phyloP scores from a whole-genome alignment of 116 monocot species.

The Thalassia testudinum region DNA sequence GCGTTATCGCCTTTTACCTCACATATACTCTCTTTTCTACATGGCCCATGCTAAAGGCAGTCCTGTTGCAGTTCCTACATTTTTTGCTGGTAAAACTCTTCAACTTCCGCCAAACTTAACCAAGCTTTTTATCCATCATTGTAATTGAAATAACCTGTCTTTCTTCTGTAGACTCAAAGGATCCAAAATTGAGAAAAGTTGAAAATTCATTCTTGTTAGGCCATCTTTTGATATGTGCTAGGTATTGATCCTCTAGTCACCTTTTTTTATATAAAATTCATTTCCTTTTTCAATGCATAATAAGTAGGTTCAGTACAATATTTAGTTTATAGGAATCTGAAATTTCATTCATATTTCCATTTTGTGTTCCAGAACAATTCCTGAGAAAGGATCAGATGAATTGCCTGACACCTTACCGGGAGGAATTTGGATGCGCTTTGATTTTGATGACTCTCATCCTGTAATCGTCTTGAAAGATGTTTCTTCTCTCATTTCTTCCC shows the following conservation, averaged over 20 bases:
- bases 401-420: constrained; percentile 32
- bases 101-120: background rate
- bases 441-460: constrained; percentile 85
- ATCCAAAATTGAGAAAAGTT: constrained; percentile 36
- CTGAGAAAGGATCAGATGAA: constrained; percentile 58
- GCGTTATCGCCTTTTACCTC: constrained; percentile 78
- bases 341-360: background rate
- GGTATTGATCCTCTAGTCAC: constrained; percentile 15
- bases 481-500: background rate
- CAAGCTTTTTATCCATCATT: background rate
- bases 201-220: constrained; percentile 79
- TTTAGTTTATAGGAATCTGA: no score
- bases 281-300: background rate
- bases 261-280: background rate
- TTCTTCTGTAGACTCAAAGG: constrained; percentile 41
- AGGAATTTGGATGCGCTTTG: constrained; percentile 76
- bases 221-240: constrained; percentile 57
- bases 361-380: constrained; percentile 36
- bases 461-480: constrained; percentile 18
- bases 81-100: constrained; percentile 65
- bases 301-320: background rate
- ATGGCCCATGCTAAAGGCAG: constrained; percentile 66
- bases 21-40: constrained; percentile 90
- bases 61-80: constrained; percentile 61
- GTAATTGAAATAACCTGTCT: background rate